Evolutionary conservation across 176 grass and related monocot genomes (phyloP), one percentile per base, ranked within the genome.

Genomic region (Cocos nucifera): DNA sequence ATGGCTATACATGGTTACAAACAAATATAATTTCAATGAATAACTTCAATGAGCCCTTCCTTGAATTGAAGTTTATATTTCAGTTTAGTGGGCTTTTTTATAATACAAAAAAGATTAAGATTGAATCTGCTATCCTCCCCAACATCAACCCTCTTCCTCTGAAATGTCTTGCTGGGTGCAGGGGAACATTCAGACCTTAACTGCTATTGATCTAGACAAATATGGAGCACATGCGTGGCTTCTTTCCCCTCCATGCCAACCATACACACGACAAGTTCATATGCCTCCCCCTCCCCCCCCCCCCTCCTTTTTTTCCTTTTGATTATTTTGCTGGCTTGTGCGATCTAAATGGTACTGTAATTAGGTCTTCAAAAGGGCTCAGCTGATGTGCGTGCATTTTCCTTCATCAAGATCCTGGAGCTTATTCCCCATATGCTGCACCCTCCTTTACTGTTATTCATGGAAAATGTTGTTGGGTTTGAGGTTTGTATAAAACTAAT

Each of bases 171-270:
- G 35, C 35, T 44, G 35, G 35, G 35, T 44, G 8, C 35, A 97
- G 92, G 87, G 92, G 49, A 97, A 90, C 69, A 91, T 97, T 56
- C 87, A 97, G 69, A 85, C 78, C 28, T 79, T 97, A 50, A 80
- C 78, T 52, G 80, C 87, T 78, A 63, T 69, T 23, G 78, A 88
- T 24, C 49, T 97, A 63, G 92, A 97, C 73, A 97, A 85, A 69
- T 97, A 91, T 59, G 74, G 57, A 76, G 83, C 92, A 66, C 83
- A 91, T 22, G 75, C 78, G 61, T 97, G 92, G 87, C 81, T 96
- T 77, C 75, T 96, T 63, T 96, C 91, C 78, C 91, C 91, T 85
- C 86, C 91, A 67, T 96, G 91, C 62, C 91, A 96, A 74, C 91
- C 91, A 54, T 96, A 96, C 78, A 95, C 91, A 58, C 77, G 91